These are phyloP conservation scores for Kalaharituber pfeilii DNA, from an alignment of 2,329 filamentous ascomycete species.

Conservation along the genomic window DNA sequence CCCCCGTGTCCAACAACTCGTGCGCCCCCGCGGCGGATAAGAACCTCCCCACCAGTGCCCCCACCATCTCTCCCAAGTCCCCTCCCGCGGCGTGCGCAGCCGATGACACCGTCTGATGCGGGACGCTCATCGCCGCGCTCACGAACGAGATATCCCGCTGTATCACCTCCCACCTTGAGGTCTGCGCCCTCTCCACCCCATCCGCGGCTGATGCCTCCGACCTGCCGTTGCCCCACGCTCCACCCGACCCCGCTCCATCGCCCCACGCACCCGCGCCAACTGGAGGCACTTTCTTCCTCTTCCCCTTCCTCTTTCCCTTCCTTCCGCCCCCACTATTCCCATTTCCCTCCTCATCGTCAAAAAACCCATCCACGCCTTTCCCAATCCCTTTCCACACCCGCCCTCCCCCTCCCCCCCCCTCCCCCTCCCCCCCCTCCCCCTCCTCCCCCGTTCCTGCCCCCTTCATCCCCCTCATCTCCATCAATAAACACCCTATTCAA, in stretches of 20 bases:
- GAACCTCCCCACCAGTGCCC: neutral
- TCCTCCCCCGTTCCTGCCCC: neutral
- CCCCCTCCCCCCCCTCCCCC: neutral
- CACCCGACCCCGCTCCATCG: neutral
- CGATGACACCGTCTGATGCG: neutral
- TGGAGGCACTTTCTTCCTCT: neutral
- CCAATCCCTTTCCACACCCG: neutral
- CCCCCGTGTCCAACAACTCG: neutral
- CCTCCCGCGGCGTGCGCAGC: neutral
- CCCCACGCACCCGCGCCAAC: neutral
- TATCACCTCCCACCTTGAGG: neutral
- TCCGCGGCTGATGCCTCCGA: neutral
- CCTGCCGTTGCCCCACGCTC: neutral
- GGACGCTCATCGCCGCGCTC: neutral
- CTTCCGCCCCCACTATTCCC: too few relatives aligned
- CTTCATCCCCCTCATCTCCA: neutral
- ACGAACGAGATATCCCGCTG: neutral
- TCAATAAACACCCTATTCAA: neutral
- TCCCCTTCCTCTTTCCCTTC: neutral
- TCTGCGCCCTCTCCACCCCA: neutral
- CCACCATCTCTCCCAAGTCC: neutral
- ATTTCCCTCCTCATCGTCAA: neutral
- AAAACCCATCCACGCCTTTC: neutral
- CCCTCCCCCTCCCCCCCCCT: neutral
- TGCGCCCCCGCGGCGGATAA: neutral